A percentile compares a stretch with the other conserved stretches of the same genome.
Conservation (phyloP, 176 grass and related monocot species). For the Avena sativa region DNA sequence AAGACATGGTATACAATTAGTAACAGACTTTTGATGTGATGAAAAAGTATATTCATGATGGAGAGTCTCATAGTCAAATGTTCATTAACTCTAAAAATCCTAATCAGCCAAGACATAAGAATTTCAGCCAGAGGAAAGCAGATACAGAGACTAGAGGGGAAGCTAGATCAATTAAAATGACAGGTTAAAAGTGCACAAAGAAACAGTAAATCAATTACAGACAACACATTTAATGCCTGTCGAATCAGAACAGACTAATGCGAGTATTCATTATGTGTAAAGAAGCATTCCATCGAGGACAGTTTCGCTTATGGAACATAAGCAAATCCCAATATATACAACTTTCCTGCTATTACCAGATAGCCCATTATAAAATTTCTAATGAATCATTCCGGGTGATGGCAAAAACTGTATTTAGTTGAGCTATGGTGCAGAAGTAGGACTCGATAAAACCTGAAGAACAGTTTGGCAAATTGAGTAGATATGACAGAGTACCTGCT, state of each 20-base stretch:
- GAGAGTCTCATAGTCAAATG: constrained; percentile 18
- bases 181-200: constrained; percentile 2
- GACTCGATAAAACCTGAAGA: constrained; percentile 25
- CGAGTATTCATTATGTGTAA: constrained; percentile 20
- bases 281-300: neutral
- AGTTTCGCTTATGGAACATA: neutral
- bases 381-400: neutral
- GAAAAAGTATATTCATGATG: constrained; percentile 20
- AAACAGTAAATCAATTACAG: constrained; percentile 19
- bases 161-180: constrained; percentile 15
- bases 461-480: constrained; percentile 19
- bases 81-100: constrained; percentile 1
- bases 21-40: constrained; percentile 3
- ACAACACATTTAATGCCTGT: neutral
- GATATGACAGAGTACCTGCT: constrained; percentile 65
- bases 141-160: neutral
- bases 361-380: constrained; percentile 39
- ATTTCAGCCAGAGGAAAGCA: neutral
- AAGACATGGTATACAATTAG: constrained; percentile 12
- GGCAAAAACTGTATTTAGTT: neutral
- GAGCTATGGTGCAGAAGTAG: constrained; percentile 10
- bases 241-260: constrained; percentile 11
- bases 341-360: constrained; percentile 6
- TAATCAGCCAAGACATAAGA: constrained; percentile 13
- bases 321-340: neutral